Evolutionary conservation across 345 rosid species (phyloP).

Genomic region (Citrus maxima): DNA sequence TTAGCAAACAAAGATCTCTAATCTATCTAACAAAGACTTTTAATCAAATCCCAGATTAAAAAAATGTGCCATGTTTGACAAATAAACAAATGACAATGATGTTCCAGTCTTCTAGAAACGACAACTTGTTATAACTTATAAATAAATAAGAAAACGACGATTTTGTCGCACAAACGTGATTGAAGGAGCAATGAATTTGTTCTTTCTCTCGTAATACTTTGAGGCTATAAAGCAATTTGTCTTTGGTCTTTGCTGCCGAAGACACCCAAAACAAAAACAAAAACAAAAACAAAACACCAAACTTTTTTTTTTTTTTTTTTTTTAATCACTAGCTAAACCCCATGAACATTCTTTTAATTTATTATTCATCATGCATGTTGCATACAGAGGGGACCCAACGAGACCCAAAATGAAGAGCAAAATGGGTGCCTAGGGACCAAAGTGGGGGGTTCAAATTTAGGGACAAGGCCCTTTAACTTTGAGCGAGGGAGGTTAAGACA

Average conservation of each 20-base stretch:
- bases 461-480: neutral
- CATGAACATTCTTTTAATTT: neutral
- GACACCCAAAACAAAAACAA: neutral
- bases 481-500: neutral
- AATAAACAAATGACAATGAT: neutral
- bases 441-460: neutral
- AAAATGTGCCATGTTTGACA: neutral
- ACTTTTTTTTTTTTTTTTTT: neutral
- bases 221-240: too few relatives aligned
- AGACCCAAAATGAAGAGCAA: constrained; percentile 18
- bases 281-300: neutral
- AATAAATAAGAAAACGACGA: neutral
- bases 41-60: too few relatives aligned
- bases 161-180: constrained; percentile 2
- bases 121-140: neutral
- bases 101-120: neutral
- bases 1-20: too few relatives aligned
- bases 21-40: too few relatives aligned
- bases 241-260: neutral
- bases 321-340: too few relatives aligned
- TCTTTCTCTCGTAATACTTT: neutral
- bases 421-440: neutral
- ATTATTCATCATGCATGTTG: neutral
- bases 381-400: constrained; percentile 22
- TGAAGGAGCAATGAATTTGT: neutral